These are phyloP conservation scores for Amphibolis antarctica DNA, from an alignment of 106 monocot genomes.

Conservation along the genomic window DNA sequence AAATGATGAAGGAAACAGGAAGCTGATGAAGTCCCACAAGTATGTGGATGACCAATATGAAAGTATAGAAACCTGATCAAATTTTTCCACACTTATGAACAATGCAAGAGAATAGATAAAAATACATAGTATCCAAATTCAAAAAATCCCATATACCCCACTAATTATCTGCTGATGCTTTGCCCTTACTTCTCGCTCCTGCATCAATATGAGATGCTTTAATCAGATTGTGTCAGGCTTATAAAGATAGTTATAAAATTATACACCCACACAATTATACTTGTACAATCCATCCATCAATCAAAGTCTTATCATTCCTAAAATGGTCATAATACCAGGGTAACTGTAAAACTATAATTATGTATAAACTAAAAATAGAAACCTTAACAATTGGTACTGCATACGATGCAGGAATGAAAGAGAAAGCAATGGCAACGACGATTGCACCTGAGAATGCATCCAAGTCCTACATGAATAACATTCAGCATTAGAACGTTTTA, in stretches of 20 bases:
- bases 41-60: slow-evolving; percentile 89
- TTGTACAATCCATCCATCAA: too few species aligned
- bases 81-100: not conserved
- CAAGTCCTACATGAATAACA: slow-evolving; percentile 53
- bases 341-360: not conserved
- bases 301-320: too few species aligned
- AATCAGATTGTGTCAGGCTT: not conserved
- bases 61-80: slow-evolving; percentile 60
- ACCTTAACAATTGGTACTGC: slow-evolving; percentile 90
- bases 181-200: slow-evolving; percentile 93
- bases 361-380: not conserved
- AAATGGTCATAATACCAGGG: too few species aligned
- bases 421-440: slow-evolving; percentile 76
- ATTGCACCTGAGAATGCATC: slow-evolving; percentile 90
- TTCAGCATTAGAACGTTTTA: not conserved
- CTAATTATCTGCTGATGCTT: slow-evolving; percentile 92
- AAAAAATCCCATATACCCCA: slow-evolving; percentile 41
- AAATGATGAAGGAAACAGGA: slow-evolving; percentile 61
- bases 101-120: not conserved
- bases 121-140: not conserved
- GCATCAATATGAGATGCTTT: not conserved
- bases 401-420: slow-evolving; percentile 89
- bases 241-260: too few species aligned
- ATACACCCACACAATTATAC: too few species aligned
- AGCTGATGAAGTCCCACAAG: slow-evolving; percentile 91